Evolutionary conservation across 2,329 filamentous ascomycete genomes (phyloP).

Genomic region (Cladosporium sp.): DNA sequence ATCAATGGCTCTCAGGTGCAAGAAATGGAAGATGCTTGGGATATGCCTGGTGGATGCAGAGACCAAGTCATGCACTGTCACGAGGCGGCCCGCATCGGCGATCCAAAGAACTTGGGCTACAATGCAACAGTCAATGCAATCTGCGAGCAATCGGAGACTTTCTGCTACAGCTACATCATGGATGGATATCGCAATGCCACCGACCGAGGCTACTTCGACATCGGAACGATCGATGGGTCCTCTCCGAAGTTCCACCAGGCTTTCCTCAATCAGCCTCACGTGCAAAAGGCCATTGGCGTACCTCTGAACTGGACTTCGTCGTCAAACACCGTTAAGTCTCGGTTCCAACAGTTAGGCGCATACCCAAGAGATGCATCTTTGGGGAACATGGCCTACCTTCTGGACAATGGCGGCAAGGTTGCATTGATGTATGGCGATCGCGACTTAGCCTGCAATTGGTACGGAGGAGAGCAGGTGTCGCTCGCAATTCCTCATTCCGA

Average conservation of each 20-base stretch:
- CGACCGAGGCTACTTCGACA: constrained; percentile 57
- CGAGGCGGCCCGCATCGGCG: constrained; percentile 47
- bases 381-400: constrained; percentile 42
- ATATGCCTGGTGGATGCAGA: constrained; percentile 52
- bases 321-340: constrained; percentile 41
- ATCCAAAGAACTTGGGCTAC: constrained; percentile 49
- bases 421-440: constrained; percentile 70
- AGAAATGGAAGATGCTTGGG: constrained; percentile 46
- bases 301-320: constrained; percentile 57
- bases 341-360: constrained; percentile 41
- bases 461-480: constrained; percentile 37
- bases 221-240: constrained; percentile 47
- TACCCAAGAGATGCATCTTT: constrained; percentile 41
- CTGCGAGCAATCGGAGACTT: constrained; percentile 49
- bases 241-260: constrained; percentile 47
- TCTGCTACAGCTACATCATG: constrained; percentile 49
- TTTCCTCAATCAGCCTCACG: constrained; percentile 56
- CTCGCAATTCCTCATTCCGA: constrained; percentile 46
- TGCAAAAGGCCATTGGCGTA: constrained; percentile 58
- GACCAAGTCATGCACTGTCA: constrained; percentile 55
- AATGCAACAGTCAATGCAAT: constrained; percentile 39
- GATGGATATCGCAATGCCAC: constrained; percentile 43
- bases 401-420: constrained; percentile 53
- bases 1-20: constrained; percentile 51
- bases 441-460: constrained; percentile 54